phyloP scores from a whole-genome alignment of 2,329 filamentous ascomycete genomes.

The Magnaporthales sp. region DNA sequence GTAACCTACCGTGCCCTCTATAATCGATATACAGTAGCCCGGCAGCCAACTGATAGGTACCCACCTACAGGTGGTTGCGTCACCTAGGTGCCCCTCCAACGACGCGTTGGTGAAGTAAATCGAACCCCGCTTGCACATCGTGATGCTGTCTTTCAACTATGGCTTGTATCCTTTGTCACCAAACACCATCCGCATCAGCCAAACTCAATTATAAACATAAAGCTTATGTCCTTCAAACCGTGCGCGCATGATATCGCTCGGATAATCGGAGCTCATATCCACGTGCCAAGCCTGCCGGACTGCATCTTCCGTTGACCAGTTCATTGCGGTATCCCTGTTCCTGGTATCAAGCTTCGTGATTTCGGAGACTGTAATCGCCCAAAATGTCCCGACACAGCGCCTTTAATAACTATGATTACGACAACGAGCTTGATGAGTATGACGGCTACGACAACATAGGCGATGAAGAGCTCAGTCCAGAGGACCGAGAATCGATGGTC shows the following conservation, averaged over 20 bases:
- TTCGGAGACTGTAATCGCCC: neutral
- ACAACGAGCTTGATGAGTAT: slow-evolving; percentile 42
- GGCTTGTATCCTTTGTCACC: neutral
- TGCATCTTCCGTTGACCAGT: neutral
- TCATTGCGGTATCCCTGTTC: neutral
- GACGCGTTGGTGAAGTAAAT: neutral
- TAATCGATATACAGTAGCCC: neutral
- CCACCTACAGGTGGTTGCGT: neutral
- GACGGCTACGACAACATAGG: slow-evolving; percentile 35
- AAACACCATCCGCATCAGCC: neutral
- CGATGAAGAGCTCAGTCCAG: slow-evolving; percentile 35
- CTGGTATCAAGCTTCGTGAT: neutral
- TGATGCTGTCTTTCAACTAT: neutral
- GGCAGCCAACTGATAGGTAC: neutral
- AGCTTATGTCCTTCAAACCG: neutral
- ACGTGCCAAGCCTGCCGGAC: neutral
- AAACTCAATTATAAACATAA: neutral
- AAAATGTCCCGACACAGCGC: slow-evolving; percentile 38
- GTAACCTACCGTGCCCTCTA: neutral
- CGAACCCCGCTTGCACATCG: neutral
- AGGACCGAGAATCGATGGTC: slow-evolving; percentile 45
- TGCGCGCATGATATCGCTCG: neutral
- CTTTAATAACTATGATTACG: slow-evolving; percentile 39
- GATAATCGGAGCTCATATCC: neutral
- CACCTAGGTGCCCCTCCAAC: neutral